Percentiles rank a stretch among this genome's conserved stretches.
Conservation (phyloP, 768 basidiomycete genomes). For the Leccinellum rugosiceps region DNA sequence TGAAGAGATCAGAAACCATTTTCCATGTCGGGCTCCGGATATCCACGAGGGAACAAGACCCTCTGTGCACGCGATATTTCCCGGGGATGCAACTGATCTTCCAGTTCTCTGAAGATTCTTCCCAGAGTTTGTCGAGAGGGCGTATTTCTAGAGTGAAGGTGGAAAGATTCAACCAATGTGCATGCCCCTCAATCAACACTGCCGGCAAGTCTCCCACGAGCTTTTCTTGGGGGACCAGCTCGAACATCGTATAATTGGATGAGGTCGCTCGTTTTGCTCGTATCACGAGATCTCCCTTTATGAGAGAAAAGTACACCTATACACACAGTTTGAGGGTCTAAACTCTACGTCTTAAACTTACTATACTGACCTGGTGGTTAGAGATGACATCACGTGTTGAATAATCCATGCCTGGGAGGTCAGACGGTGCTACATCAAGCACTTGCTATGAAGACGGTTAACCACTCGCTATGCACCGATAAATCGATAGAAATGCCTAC, state of each 20-base stretch:
- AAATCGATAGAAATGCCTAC: conserved; percentile 9
- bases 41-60: conserved; percentile 20
- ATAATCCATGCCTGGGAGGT: conserved; percentile 22
- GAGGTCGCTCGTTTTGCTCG: conserved; percentile 2
- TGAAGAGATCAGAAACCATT: conserved; percentile 25
- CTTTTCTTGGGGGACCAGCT: conserved; percentile 18
- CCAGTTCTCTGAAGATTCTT: conserved; percentile 27
- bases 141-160: conserved; percentile 26
- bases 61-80: conserved; percentile 6
- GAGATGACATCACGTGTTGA: conserved; percentile 15
- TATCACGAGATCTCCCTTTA: conserved; percentile 17
- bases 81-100: conserved; percentile 10
- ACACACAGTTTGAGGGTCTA: background rate
- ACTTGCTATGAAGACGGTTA: conserved; percentile 14
- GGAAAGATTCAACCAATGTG: conserved; percentile 32
- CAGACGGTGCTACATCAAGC: conserved; percentile 16
- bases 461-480: no score
- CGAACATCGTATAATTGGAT: background rate
- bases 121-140: no score
- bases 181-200: conserved; percentile 19
- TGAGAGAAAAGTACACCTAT: conserved; percentile 25
- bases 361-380: conserved; percentile 16
- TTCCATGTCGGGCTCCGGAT: conserved; percentile 24
- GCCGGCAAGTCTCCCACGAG: conserved; percentile 27
- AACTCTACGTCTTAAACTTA: background rate